Conservation (phyloP, 148 eudicot species). For the Camellia japonica region DNA sequence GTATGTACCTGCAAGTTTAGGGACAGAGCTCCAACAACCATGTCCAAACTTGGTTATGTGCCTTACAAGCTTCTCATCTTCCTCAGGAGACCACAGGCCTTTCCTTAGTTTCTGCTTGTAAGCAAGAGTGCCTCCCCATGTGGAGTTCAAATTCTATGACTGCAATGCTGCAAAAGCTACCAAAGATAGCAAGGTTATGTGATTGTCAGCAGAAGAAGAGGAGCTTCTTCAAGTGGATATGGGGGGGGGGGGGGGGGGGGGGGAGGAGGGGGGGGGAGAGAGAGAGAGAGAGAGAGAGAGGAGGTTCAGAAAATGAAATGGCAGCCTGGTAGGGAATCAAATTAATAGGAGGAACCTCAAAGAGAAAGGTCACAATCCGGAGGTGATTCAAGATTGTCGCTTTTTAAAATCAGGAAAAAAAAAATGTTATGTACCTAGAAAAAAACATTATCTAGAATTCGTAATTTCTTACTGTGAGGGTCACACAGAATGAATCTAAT, state of each 20-base stretch:
- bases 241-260: conserved; percentile 7
- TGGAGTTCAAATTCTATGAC: conserved; percentile 9
- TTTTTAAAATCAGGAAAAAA: neutral
- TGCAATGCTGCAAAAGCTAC: conserved; percentile 18
- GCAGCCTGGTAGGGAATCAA: conserved; percentile 67
- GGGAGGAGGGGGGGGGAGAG: too few relatives aligned
- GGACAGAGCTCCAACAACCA: conserved; percentile 86
- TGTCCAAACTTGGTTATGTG: conserved; percentile 76
- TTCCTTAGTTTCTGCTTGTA: conserved; percentile 92
- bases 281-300: conserved; percentile 24
- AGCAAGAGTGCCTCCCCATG: conserved; percentile 95
- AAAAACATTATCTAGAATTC: too few relatives aligned
- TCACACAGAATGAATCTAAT: too few relatives aligned
- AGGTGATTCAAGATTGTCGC: conserved; percentile 21
- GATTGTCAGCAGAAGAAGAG: conserved; percentile 20
- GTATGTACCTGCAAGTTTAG: conserved; percentile 64
- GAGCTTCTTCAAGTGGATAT: conserved; percentile 5
- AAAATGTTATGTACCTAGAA: too few relatives aligned
- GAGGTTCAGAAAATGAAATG: conserved; percentile 38
- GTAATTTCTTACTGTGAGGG: too few relatives aligned
- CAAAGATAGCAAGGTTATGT: conserved; percentile 14
- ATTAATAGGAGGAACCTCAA: conserved; percentile 53
- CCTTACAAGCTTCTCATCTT: conserved; percentile 89
- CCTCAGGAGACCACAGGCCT: conserved; percentile 98
- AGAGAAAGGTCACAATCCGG: conserved; percentile 46